These are phyloP conservation scores for Suhomyces wounanorum DNA, from an alignment of 1,139 yeast genomes.

Conservation along the genomic window DNA sequence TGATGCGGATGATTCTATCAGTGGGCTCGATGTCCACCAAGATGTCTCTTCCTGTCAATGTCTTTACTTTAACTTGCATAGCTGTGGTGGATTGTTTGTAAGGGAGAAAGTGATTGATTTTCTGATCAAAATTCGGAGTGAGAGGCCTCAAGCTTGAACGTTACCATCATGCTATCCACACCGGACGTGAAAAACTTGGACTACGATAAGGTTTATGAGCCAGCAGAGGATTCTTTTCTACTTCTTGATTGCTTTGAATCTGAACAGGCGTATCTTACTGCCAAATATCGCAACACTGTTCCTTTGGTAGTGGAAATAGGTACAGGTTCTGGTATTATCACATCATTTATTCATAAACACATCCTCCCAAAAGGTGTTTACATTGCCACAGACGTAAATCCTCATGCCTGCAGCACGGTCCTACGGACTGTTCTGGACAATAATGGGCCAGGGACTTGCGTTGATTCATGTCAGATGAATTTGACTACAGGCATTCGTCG, in stretches of 20 bases:
- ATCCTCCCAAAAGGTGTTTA: conserved; percentile 53
- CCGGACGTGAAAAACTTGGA: conserved; percentile 37
- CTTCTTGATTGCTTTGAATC: conserved; percentile 76
- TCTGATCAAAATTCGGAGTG: neutral
- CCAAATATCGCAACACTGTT: conserved; percentile 26
- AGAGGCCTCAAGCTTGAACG: neutral
- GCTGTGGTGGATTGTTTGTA: neutral
- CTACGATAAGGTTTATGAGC: conserved; percentile 72
- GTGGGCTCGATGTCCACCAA: conserved; percentile 76
- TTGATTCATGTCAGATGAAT: conserved; percentile 64
- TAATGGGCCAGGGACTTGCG: conserved; percentile 16
- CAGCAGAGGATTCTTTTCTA: conserved; percentile 88
- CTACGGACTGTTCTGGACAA: conserved; percentile 53
- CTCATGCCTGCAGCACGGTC: conserved; percentile 67
- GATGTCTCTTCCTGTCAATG: conserved; percentile 83
- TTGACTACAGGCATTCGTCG: conserved; percentile 53
- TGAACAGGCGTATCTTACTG: conserved; percentile 40
- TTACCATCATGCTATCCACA: conserved; percentile 42
- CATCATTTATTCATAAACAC: conserved; percentile 65
- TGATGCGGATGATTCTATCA: conserved; percentile 77
- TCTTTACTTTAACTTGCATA: conserved; percentile 72
- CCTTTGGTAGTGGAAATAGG: conserved; percentile 86
- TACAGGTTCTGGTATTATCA: conserved; percentile 85
- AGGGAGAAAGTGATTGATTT: neutral
- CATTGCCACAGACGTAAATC: conserved; percentile 77